Conservation (phyloP, 768 basidiomycete genomes). For the Lactifluus piperatus region DNA sequence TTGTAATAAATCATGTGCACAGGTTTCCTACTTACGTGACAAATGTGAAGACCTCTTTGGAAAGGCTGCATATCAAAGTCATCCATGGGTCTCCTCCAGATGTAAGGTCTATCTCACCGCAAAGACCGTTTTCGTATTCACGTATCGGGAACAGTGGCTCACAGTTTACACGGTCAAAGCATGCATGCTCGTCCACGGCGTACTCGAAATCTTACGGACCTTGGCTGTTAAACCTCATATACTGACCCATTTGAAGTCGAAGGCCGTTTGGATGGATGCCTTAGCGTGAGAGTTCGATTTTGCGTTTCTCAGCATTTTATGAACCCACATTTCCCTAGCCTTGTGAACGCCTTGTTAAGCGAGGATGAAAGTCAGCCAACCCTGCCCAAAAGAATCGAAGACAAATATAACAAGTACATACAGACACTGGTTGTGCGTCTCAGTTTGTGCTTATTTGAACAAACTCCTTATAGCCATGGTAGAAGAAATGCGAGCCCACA, state of each 20-base stretch:
- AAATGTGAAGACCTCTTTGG: not conserved
- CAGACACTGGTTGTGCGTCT: not conserved
- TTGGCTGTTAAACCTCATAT: not conserved
- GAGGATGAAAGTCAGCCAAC: not conserved
- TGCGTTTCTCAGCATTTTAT: not conserved
- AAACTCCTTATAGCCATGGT: not conserved
- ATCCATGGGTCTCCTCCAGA: not conserved
- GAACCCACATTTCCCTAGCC: not conserved
- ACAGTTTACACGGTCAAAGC: slow-evolving; percentile 6
- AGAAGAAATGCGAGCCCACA: not conserved
- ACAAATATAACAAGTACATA: slow-evolving; percentile 1
- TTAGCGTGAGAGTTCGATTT: not conserved
- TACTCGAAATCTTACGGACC: not conserved
- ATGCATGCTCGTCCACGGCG: slow-evolving; percentile 12
- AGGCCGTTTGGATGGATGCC: slow-evolving; percentile 6
- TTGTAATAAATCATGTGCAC: not conserved
- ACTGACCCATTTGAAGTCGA: slow-evolving; percentile 9
- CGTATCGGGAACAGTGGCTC: slow-evolving; percentile 2
- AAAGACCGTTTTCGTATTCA: not conserved
- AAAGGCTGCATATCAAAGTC: not conserved
- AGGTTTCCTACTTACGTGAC: slow-evolving; percentile 5
- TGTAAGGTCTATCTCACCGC: not conserved
- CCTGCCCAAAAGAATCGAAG: not conserved
- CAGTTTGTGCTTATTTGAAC: not conserved
- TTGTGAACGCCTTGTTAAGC: not conserved